A percentile compares a stretch with the other conserved stretches of the same genome.
These are phyloP conservation scores for Acacia melanoxylon DNA, from an alignment of 306 rosid genomes.

Conservation along the genomic window DNA sequence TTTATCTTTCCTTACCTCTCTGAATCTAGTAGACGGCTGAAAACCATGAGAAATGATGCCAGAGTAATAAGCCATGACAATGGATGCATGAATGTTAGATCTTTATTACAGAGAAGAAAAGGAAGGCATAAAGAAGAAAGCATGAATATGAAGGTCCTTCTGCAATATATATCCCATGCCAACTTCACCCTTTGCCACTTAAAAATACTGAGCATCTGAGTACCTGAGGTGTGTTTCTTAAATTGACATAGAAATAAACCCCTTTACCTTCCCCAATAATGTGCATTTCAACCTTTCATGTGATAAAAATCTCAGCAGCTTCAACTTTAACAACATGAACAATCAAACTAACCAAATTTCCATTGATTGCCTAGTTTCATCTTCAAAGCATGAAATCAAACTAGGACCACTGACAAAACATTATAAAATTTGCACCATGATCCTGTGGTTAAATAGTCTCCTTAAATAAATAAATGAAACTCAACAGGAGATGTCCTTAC, in stretches of 20 bases:
- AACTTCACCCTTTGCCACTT: not conserved
- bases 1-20: constrained; percentile 15
- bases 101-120: not conserved
- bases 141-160: not conserved
- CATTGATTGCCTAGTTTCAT: not conserved
- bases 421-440: not conserved
- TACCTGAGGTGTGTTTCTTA: not conserved
- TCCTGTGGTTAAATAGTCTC: not conserved
- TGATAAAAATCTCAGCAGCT: not conserved
- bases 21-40: not conserved
- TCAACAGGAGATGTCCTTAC: not conserved
- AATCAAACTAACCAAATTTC: not conserved
- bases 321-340: not conserved
- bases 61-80: not conserved
- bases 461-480: not conserved
- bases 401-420: constrained; percentile 7
- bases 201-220: not conserved
- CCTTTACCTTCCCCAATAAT: not conserved
- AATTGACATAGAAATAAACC: not conserved
- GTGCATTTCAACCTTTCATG: not conserved
- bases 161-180: not conserved
- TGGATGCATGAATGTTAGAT: not conserved
- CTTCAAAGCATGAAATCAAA: constrained; percentile 13
- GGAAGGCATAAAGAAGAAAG: not conserved
- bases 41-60: not conserved